Conservation (phyloP, 805 yeast genomes). For the Blastobotrys americana region DNA sequence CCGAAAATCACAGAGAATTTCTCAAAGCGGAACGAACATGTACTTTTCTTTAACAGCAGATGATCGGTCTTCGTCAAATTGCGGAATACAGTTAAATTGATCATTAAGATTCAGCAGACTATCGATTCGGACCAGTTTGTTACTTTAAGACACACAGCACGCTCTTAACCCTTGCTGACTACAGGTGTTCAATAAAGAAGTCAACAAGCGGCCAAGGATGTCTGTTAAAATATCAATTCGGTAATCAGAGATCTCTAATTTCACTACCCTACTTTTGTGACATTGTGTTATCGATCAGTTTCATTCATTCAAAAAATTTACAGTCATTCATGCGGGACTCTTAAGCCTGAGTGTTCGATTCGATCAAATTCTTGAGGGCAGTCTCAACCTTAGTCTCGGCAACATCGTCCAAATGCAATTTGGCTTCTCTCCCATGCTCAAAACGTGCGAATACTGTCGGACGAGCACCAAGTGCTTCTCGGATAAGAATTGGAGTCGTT, state of each 20-base stretch:
- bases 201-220: neutral
- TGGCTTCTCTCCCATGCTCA: constrained; percentile 39
- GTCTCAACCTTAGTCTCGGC: constrained; percentile 28
- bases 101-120: too few species aligned
- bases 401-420: constrained; percentile 40
- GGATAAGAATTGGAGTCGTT: constrained; percentile 61
- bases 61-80: too few species aligned
- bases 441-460: constrained; percentile 73
- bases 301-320: too few species aligned
- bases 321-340: too few species aligned
- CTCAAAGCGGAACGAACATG: too few species aligned
- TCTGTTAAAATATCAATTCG: neutral
- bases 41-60: too few species aligned
- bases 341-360: constrained; percentile 10
- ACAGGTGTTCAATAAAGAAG: neutral
- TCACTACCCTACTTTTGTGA: neutral
- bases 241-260: neutral
- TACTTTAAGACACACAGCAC: too few species aligned
- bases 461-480: constrained; percentile 67
- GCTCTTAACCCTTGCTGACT: too few species aligned
- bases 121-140: too few species aligned
- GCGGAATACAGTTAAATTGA: too few species aligned
- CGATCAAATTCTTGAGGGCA: constrained; percentile 36
- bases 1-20: too few species aligned
- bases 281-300: too few species aligned